These are phyloP conservation scores for Yamadazyma kanchanaburiensis DNA, from an alignment of 1,139 yeast genomes.

Conservation along the genomic window DNA sequence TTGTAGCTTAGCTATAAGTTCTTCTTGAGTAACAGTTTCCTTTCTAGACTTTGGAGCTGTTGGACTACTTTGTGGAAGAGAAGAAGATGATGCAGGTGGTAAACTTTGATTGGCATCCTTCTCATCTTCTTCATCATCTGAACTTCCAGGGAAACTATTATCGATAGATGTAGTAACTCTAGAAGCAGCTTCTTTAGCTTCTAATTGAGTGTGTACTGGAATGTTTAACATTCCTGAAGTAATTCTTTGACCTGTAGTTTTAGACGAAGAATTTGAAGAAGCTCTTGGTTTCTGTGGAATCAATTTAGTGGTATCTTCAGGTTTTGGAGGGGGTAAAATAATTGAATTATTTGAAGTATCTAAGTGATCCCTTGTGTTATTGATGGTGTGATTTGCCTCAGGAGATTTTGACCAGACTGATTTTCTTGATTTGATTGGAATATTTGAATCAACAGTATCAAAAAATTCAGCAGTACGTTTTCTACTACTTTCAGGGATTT, in stretches of 20 bases:
- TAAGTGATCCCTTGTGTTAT: conserved; percentile 3
- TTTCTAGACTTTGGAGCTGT: conserved; percentile 1
- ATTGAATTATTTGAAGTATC: conserved; percentile 16
- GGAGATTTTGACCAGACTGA: conserved; percentile 1
- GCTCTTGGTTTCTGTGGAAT: conserved; percentile 25
- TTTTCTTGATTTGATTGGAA: conserved; percentile 20
- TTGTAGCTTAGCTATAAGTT: background rate
- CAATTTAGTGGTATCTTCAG: conserved; percentile 10
- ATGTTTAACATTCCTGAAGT: conserved; percentile 64
- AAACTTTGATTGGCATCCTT: conserved; percentile 2
- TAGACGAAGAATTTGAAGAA: conserved; percentile 6
- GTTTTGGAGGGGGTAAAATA: conserved; percentile 29
- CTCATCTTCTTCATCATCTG: conserved; percentile 2
- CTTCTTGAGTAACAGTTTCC: background rate
- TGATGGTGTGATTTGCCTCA: background rate
- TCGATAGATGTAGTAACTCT: conserved; percentile 5
- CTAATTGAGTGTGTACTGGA: conserved; percentile 25
- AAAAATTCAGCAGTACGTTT: conserved; percentile 25
- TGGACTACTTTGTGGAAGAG: conserved; percentile 7
- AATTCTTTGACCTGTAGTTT: conserved; percentile 33
- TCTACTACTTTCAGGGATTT: conserved; percentile 16
- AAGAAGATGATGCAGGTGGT: conserved; percentile 6
- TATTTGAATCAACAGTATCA: conserved; percentile 23
- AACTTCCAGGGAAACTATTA: conserved; percentile 12
- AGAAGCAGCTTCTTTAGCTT: conserved; percentile 15